Evolutionary conservation across 129 eudicot genomes (phyloP).

Genomic region (Ambrosia artemisiifolia): DNA sequence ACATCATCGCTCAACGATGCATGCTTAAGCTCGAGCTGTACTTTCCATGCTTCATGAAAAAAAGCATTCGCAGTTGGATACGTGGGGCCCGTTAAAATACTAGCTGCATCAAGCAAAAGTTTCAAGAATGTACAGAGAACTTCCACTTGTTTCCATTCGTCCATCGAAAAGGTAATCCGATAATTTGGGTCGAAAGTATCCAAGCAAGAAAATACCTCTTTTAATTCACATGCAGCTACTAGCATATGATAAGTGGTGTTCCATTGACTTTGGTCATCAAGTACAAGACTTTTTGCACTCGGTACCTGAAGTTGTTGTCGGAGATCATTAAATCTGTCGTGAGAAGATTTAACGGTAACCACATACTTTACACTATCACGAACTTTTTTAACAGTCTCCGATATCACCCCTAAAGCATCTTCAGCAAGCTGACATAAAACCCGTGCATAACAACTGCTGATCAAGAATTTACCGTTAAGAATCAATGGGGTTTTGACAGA

Average conservation of each 20-base stretch:
- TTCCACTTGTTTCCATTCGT: slow-evolving; percentile 75
- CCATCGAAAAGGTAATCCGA: slow-evolving; percentile 39
- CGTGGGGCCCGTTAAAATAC: slow-evolving; percentile 39
- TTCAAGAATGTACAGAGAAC: slow-evolving; percentile 57
- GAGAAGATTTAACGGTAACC: slow-evolving; percentile 34
- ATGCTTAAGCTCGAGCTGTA: slow-evolving; percentile 55
- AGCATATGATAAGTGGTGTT: slow-evolving; percentile 80
- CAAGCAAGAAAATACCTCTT: slow-evolving; percentile 71
- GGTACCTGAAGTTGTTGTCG: slow-evolving; percentile 73
- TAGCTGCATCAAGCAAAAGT: slow-evolving; percentile 59
- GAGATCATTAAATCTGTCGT: slow-evolving; percentile 46
- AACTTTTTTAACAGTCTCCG: slow-evolving; percentile 52
- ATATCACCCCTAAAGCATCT: slow-evolving; percentile 43
- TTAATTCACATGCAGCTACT: slow-evolving; percentile 66
- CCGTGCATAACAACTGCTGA: slow-evolving; percentile 65
- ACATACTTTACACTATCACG: slow-evolving; percentile 76
- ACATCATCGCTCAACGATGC: slow-evolving; percentile 48
- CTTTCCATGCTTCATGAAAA: slow-evolving; percentile 61
- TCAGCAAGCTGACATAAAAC: slow-evolving; percentile 53
- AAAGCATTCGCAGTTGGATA: slow-evolving; percentile 59
- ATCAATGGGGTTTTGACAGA: slow-evolving; percentile 43
- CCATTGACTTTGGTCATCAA: slow-evolving; percentile 73
- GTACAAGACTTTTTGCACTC: slow-evolving; percentile 47
- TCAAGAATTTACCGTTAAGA: slow-evolving; percentile 58
- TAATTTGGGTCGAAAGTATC: slow-evolving; percentile 62